Base-by-base conservation (phyloP, 495 filamentous ascomycete genomes). In the Podospora anserina region DNA sequence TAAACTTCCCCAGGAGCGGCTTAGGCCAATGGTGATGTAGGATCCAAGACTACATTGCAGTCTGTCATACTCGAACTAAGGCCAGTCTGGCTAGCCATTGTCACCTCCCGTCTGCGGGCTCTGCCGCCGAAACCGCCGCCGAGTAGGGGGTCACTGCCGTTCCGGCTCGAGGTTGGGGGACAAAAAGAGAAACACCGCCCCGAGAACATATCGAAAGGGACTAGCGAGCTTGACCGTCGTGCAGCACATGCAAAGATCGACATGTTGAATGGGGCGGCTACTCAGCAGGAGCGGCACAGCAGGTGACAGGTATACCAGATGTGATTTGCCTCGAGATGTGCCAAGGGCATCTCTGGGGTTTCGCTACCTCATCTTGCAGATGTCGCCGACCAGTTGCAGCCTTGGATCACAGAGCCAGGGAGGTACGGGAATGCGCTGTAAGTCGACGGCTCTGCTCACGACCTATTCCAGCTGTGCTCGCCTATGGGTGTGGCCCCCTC, bases 31-130 rank as follows among this genome's bases (percentile, higher is more conserved):
- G 54, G 54, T 56, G 5, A 56, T 15, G 54, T 20, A 18, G 54
- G 2, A 56, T 56, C 11, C 54, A 56, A 20, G 16, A 20, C 15
- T 20, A 56, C 54, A 56, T 56, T 56, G 54, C 54, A 56, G 54
- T 13, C 54, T 56, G 55, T 58, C 55, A 58, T 58, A 26, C 55
- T 58, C n/a, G 13, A 23, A 58, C 55, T 58, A 58, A 58, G 23
- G 23, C 55, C 5, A 58, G 55, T 58, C 55, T 58, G 55, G 55
- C 55, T 58, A 58, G 55, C 39, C 39, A 49, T 49, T 49, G 39
- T 49, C 39, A 49, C 39, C 39, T 49, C 39, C 39, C 39, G 39
- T 49, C 39, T 49, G 39, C 39, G 39, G 39, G 39, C 39, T 49
- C 39, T 49, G 39, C 39, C 39, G 39, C 39, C 39, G 39, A 49